Evolutionary conservation across 441 rosid genomes (phyloP), one percentile per base, ranked within the genome.

Genomic region (Adansonia rubrostipa): DNA sequence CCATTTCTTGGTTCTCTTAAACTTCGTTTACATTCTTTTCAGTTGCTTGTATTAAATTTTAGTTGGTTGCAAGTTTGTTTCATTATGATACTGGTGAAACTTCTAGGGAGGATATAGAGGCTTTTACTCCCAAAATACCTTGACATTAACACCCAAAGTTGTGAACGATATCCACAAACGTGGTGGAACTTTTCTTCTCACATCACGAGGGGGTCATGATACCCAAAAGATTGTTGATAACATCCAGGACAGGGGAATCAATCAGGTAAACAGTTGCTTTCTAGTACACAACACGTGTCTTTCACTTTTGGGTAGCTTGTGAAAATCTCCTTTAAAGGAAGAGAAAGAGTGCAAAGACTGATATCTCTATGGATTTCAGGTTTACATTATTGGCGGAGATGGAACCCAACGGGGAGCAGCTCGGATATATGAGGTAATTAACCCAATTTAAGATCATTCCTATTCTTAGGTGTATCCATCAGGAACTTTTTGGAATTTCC

Each of bases 171-270:
- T 91, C 75, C 95, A 91, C 80, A 91, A 91, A 85, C 89, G 91
- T 5, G 93, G 95, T 73, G 93, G 93, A 48, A 88, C 92, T 65
- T 87, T 89, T 82, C 92, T 91, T 77, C 84, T 80, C 69, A 89
- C 92, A 56, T 91, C 95, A n/a, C 85, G 95, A 48, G 95, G 95
- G 76, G 92, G 95, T 78, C 92, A 91, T 64, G 92, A 91, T 82
- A 88, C 95, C 64, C 83, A 77, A 3, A 91, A 91, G 84, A 91
- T 91, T 80, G 92, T 91, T 61, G 95, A 91, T 86, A 91, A 86
- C 81, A 89, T 91, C 74, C 89, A 91, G 81, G 95, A 91, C 81
- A 85, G 92, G 81, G 89, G 89, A 84, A 88, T 91, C 64, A 91
- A 89, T 81, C 92, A 91, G 92, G 92, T 89, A 57, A 69, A 60